Base-by-base conservation (phyloP, 2,329 filamentous ascomycete genomes). In the Atkinsonella hypoxylon region DNA sequence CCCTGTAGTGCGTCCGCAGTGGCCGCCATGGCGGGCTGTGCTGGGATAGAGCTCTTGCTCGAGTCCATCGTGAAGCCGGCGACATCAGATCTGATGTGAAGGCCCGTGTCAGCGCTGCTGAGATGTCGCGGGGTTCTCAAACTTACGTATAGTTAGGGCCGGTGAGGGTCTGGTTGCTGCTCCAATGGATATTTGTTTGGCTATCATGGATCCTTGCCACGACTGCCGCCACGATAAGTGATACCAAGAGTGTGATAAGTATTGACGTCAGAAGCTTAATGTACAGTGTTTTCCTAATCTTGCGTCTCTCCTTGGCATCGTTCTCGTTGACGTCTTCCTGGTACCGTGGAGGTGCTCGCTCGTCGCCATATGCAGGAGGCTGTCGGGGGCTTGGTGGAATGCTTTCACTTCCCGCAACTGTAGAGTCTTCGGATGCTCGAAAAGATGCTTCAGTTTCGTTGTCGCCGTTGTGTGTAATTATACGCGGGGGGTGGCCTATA, bases 221-320 rank as follows among this genome's bases (percentile, higher is more conserved):
- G 5, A 57, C 58, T 17, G 57, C 59, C 7, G 59, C 59, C 2
- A 60, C 56, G 13, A 60, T 52, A 7, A 62, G 50, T 0, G 56
- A 54, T 3, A 61, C 59, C 8, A 62, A 49, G 5, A 58, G 54
- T 4, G 56, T 51, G 47, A 61, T 54, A 31, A 62, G 58, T 3
- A 61, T 52, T 5, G 58, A 59, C 2, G 59, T 50, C 40, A 58
- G 20, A 18, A 62, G 52, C 18, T 56, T 49, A 22, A 61, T 51
- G 20, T 56, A 50, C 10, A 58, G 44, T 4, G 53, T 56, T 18
- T 52, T 58, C 18, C 50, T 54, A n/a, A 48, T 36, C 36, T 53
- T 53, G 18, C 53, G 50, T 26, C 47, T 53, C 2, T 50, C 45
- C 34, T 55, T 56, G 20, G 30, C 40, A 17, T 51, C 51, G 3